A percentile compares a stretch with the other conserved stretches of the same genome.
Conservation (phyloP, 2,329 filamentous ascomycete species). For the Xylariales sp. region DNA sequence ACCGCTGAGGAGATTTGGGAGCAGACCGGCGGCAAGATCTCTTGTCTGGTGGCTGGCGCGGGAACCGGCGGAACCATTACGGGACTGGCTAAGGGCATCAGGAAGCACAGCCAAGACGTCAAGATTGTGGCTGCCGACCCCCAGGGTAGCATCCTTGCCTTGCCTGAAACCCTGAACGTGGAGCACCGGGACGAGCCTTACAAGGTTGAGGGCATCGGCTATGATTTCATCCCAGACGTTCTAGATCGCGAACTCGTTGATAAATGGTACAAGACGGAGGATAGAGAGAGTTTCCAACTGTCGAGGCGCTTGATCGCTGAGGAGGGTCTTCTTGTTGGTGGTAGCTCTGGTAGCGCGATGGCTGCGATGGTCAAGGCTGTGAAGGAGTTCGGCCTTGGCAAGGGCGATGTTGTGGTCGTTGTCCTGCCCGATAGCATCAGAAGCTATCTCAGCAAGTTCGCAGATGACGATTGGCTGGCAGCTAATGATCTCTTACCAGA, state of each 20-base stretch:
- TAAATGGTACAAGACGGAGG: constrained; percentile 98
- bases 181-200: constrained; percentile 79
- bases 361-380: constrained; percentile 73
- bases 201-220: constrained; percentile 98
- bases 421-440: constrained; percentile 93
- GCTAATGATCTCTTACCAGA: constrained; percentile 86
- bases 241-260: constrained; percentile 76
- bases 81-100: constrained; percentile 77
- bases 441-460: constrained; percentile 97
- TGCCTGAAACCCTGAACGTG: constrained; percentile 76
- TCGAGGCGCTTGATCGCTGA: constrained; percentile 89
- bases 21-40: constrained; percentile 80
- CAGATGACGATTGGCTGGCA: constrained; percentile 97
- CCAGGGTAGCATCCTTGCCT: constrained; percentile 82
- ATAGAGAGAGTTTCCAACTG: constrained; percentile 84
- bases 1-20: constrained; percentile 96
- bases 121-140: constrained; percentile 93
- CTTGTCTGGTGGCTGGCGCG: constrained; percentile 81
- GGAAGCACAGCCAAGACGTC: constrained; percentile 80
- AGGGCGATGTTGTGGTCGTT: constrained; percentile 86
- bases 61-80: constrained; percentile 96
- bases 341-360: constrained; percentile 90
- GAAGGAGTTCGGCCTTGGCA: constrained; percentile 70
- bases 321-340: constrained; percentile 89
- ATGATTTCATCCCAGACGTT: constrained; percentile 96